Conservation (phyloP, 2,329 filamentous ascomycete species). For the Penicillium sp. region DNA sequence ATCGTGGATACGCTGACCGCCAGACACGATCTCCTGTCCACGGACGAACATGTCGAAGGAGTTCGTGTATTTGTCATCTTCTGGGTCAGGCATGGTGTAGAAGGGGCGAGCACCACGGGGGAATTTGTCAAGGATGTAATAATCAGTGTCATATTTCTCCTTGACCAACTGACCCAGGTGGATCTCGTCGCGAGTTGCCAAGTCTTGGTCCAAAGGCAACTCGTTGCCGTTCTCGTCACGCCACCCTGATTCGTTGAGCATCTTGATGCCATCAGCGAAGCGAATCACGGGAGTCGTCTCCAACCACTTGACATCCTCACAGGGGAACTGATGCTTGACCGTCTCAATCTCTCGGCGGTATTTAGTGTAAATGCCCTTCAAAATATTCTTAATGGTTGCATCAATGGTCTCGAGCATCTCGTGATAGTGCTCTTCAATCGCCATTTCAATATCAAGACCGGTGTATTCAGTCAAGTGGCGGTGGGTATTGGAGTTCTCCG, state of each 20-base stretch:
- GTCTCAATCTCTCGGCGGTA: constrained; percentile 72
- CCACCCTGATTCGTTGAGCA: constrained; percentile 78
- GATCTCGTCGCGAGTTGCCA: constrained; percentile 83
- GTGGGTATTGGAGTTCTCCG: constrained; percentile 94
- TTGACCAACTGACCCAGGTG: constrained; percentile 80
- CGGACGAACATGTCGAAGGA: constrained; percentile 95
- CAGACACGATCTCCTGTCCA: constrained; percentile 88
- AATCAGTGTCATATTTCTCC: constrained; percentile 83
- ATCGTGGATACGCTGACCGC: constrained; percentile 90
- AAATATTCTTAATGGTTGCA: constrained; percentile 75
- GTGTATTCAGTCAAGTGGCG: constrained; percentile 94
- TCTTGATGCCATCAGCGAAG: constrained; percentile 74
- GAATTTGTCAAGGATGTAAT: constrained; percentile 94
- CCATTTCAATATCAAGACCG: constrained; percentile 89
- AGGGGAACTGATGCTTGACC: constrained; percentile 80
- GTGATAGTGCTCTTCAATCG: constrained; percentile 83
- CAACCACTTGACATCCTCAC: constrained; percentile 81
- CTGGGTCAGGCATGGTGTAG: constrained; percentile 81
- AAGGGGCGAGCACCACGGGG: constrained; percentile 81
- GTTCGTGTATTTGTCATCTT: constrained; percentile 73
- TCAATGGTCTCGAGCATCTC: constrained; percentile 81
- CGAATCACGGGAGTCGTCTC: constrained; percentile 80
- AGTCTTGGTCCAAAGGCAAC: constrained; percentile 71
- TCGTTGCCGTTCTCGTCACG: constrained; percentile 72
- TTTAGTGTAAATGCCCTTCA: constrained; percentile 67